These are phyloP conservation scores for Hypoxylon cercidicola DNA, from an alignment of 495 filamentous ascomycete species.

Conservation along the genomic window DNA sequence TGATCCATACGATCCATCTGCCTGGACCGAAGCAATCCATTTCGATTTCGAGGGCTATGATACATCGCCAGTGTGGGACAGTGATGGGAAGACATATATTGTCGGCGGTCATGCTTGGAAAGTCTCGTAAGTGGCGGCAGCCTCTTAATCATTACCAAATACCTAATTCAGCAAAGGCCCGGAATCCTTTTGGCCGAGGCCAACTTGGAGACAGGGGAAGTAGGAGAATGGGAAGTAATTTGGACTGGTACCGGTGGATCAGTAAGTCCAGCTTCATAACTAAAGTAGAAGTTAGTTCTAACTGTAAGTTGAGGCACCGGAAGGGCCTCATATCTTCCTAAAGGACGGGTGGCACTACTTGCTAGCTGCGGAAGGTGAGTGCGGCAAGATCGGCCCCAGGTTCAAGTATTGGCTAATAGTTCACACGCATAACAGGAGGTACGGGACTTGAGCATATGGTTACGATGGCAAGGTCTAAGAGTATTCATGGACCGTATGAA, in stretches of 20 bases:
- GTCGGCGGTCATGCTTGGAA: constrained; percentile 55
- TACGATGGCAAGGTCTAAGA: constrained; percentile 61
- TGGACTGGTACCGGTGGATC: constrained; percentile 58
- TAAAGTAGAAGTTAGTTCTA: neutral
- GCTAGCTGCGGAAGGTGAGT: constrained; percentile 68
- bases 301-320: constrained; percentile 55
- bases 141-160: neutral
- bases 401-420: neutral
- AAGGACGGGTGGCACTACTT: constrained; percentile 73
- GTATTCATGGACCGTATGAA: constrained; percentile 66
- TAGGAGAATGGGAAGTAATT: constrained; percentile 51
- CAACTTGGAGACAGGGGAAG: constrained; percentile 50
- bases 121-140: constrained; percentile 45
- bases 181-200: constrained; percentile 52
- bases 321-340: constrained; percentile 72
- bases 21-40: constrained; percentile 53
- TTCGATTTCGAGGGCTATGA: constrained; percentile 58
- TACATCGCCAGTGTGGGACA: constrained; percentile 61
- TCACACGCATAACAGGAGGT: constrained; percentile 50
- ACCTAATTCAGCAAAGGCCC: constrained; percentile 38
- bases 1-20: constrained; percentile 46
- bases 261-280: constrained; percentile 19
- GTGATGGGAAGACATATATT: constrained; percentile 61
- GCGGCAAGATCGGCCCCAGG: neutral
- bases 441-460: constrained; percentile 66